A percentile compares a stretch with the other conserved stretches of the same genome.
Conservation (phyloP, 345 rosid species). For the sweet orange (Citrus sinensis) region DNA sequence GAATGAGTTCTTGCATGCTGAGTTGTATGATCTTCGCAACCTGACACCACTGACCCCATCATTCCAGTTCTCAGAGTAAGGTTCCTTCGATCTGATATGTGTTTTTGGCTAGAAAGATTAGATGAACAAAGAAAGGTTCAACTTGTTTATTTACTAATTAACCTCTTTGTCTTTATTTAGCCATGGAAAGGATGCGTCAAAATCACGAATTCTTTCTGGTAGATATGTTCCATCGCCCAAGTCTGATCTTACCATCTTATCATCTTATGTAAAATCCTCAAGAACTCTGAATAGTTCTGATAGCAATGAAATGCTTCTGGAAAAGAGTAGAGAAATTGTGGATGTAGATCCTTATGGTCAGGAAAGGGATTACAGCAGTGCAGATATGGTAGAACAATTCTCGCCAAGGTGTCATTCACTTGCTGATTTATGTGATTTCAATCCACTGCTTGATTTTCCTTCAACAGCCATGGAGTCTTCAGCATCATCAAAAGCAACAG, state of each 20-base stretch:
- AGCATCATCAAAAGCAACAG: conserved; percentile 33
- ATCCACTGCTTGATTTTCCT: conserved; percentile 26
- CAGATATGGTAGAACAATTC: conserved; percentile 22
- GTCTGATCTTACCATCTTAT: conserved; percentile 28
- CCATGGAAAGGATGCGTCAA: conserved; percentile 38
- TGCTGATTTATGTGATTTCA: conserved; percentile 29
- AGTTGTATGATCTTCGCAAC: conserved; percentile 24
- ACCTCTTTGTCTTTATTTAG: conserved; percentile 20
- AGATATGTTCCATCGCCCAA: conserved; percentile 31
- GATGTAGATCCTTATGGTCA: conserved; percentile 17
- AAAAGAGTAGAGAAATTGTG: conserved; percentile 24
- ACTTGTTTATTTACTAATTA: conserved; percentile 6
- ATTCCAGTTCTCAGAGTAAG: conserved; percentile 43
- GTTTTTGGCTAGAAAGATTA: background rate
- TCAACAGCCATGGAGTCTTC: conserved; percentile 19
- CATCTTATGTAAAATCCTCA: conserved; percentile 25
- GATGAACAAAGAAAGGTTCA: background rate
- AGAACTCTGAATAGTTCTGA: conserved; percentile 27
- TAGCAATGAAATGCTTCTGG: conserved; percentile 21
- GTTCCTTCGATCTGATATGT: conserved; percentile 5
- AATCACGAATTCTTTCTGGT: conserved; percentile 24
- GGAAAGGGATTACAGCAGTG: conserved; percentile 22
- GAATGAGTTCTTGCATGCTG: conserved; percentile 22
- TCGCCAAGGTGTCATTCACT: conserved; percentile 27
- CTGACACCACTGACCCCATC: conserved; percentile 48